Base-by-base conservation (phyloP, 805 yeast genomes). In the Pichia cephalocereana region DNA sequence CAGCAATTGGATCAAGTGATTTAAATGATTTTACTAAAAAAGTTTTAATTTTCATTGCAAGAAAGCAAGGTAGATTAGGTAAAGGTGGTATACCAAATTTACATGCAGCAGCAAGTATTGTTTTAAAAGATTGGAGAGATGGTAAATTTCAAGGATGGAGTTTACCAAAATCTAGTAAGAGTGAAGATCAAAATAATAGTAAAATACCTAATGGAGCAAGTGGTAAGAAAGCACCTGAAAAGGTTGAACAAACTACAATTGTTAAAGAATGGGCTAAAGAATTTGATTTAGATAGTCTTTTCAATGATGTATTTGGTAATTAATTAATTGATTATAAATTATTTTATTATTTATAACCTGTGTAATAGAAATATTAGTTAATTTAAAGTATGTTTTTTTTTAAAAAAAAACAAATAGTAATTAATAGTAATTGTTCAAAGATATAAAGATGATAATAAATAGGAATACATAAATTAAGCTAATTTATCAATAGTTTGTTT, bases 121-220 rank as follows among this genome's bases (percentile, higher is more conserved):
- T 93, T 12, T 72, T 93, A 61, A 87, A 79, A 59, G 99, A 93
- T 68, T 93, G 98, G 98, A 81, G 96, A 69, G 97, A 90, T 66
- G 99, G 99, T 50, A 80, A 93, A 63, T 80, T 93, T 58, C 68
- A 83, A 47, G 96, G 97, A 43, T 93, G 96, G 96, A 80, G 86
- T 3, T 68, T 82, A 57, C 96, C 96, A 45, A 83, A 52, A 51
- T 54, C 57, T 18, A 64, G 56, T 51, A 69, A 59, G 66, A 62
- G 46, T 58, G 17, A 34, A 34, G 37, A 34, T 34, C 14, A 12
- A 30, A 34, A 54, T 61, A 50, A 42, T 36, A 40, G 39, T 4
- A 62, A 49, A 46, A 57, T 43, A 30, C 61, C 78, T 10, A 51
- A 57, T 40, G 65, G 68, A 26, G 64, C 69, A 18, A 53, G 57